Conservation (phyloP, 192 early-diverging fungal species). For the Coemansia sp. region DNA sequence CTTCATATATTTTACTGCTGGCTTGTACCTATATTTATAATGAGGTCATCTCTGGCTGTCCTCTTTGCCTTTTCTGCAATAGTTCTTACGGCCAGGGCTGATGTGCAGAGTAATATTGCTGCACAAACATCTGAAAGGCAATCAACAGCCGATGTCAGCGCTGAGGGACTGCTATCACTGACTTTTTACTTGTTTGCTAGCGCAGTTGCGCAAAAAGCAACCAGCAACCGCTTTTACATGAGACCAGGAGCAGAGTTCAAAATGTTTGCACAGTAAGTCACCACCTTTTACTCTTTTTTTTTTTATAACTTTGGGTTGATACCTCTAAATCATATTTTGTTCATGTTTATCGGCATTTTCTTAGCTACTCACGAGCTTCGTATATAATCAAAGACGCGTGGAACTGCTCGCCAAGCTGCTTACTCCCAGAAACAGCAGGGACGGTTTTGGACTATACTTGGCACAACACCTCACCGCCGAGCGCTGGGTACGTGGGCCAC, state of each 20-base stretch:
- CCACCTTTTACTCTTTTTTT: neutral
- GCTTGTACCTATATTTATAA: conserved; percentile 2
- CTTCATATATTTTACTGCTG: neutral
- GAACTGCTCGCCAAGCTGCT: conserved; percentile 33
- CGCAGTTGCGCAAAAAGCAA: neutral
- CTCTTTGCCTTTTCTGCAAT: neutral
- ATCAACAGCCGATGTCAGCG: neutral
- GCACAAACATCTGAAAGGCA: neutral
- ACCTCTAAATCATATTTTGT: neutral
- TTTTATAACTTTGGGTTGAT: too few relatives aligned
- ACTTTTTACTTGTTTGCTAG: conserved; percentile 9
- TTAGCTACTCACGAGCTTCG: conserved; percentile 43
- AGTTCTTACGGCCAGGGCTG: neutral
- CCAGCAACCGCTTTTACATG: conserved; percentile 1
- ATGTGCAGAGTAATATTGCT: neutral
- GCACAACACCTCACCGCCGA: conserved; percentile 35
- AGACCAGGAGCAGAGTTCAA: conserved; percentile 45
- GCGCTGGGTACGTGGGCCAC: conserved; percentile 42
- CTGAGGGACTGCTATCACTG: conserved; percentile 15
- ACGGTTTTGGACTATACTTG: conserved; percentile 44
- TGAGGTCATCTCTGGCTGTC: neutral
- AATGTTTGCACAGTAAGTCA: conserved; percentile 51
- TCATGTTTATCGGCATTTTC: neutral
- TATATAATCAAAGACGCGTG: conserved; percentile 23
- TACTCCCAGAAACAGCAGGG: conserved; percentile 21